phyloP scores from a whole-genome alignment of 1,284 basidiomycete genomes.

The Sphaerobolus stellatus region DNA sequence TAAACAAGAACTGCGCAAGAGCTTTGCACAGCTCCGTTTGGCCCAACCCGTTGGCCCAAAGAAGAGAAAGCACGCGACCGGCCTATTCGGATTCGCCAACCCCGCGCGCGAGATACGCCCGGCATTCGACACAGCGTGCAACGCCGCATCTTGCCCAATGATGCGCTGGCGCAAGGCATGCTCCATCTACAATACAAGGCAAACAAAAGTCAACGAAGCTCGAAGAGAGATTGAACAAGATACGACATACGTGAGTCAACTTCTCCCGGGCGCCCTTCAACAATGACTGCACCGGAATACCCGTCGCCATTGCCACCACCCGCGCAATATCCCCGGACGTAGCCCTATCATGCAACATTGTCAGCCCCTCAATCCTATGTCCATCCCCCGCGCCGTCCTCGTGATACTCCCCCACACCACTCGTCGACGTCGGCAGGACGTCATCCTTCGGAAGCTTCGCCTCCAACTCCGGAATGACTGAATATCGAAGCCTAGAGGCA shows the following conservation, averaged over 20 bases:
- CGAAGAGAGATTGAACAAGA: no score
- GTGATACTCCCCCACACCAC: no score
- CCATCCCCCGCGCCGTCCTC: slow-evolving; percentile 33
- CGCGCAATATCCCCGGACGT: slow-evolving; percentile 86
- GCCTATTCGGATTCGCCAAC: slow-evolving; percentile 80
- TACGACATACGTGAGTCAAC: slow-evolving; percentile 72
- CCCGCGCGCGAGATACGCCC: slow-evolving; percentile 91
- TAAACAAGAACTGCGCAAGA: slow-evolving; percentile 83
- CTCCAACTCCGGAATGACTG: slow-evolving; percentile 82
- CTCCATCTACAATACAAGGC: slow-evolving; percentile 78
- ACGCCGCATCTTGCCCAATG: slow-evolving; percentile 86
- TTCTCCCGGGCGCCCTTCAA: slow-evolving; percentile 89
- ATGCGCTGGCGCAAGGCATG: slow-evolving; percentile 72
- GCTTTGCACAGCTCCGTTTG: slow-evolving; percentile 90
- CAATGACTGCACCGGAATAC: slow-evolving; percentile 88
- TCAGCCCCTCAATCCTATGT: no score
- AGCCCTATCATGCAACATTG: slow-evolving; percentile 83
- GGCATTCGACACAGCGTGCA: slow-evolving; percentile 80
- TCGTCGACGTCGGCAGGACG: slow-evolving; percentile 41
- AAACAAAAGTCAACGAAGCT: background rate
- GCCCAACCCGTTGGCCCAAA: slow-evolving; percentile 87
- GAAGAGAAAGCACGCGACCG: slow-evolving; percentile 91
- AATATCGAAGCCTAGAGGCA: slow-evolving; percentile 80
- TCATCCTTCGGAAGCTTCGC: slow-evolving; percentile 68
- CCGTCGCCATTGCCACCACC: slow-evolving; percentile 87